A percentile compares a stretch with the other conserved stretches of the same genome.
phyloP scores from a whole-genome alignment of 257 asterid species.

The Hygrophila difformis region DNA sequence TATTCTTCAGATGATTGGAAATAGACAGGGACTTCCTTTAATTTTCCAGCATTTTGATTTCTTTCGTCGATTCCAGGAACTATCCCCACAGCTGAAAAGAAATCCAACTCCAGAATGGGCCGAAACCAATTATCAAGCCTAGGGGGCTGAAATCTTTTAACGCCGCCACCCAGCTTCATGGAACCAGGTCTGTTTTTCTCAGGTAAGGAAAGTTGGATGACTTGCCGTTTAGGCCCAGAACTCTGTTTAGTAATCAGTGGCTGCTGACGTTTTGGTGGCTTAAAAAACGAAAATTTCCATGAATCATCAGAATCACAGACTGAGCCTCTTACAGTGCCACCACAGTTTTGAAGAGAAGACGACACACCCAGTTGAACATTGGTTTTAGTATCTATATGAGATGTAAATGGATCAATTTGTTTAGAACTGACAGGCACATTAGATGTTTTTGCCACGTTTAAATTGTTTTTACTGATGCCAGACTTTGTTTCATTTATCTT shows the following conservation, averaged over 20 bases:
- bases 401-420: slow-evolving; percentile 19
- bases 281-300: slow-evolving; percentile 70
- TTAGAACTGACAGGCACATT: slow-evolving; percentile 24
- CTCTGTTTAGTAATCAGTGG: slow-evolving; percentile 35
- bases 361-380: slow-evolving; percentile 25
- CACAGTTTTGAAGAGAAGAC: slow-evolving; percentile 27
- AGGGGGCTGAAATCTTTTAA: slow-evolving; percentile 69
- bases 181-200: slow-evolving; percentile 39
- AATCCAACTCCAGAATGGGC: slow-evolving; percentile 73
- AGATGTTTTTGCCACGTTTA: slow-evolving; percentile 22
- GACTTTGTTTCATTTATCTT: slow-evolving; percentile 24
- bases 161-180: slow-evolving; percentile 41
- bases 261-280: slow-evolving; percentile 47
- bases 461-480: slow-evolving; percentile 15
- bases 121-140: slow-evolving; percentile 90
- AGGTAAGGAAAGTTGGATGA: slow-evolving; percentile 72
- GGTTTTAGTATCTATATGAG: slow-evolving; percentile 25
- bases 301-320: slow-evolving; percentile 41
- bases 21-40: slow-evolving; percentile 82
- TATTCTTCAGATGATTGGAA: slow-evolving; percentile 78
- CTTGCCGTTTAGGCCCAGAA: slow-evolving; percentile 70
- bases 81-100: slow-evolving; percentile 73
- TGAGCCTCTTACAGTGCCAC: slow-evolving; percentile 30
- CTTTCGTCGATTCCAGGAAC: slow-evolving; percentile 42
- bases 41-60: slow-evolving; percentile 35